These are phyloP conservation scores for Ceratorhiza oryzae-sativae DNA, from an alignment of 1,284 basidiomycete species.

Conservation along the genomic window DNA sequence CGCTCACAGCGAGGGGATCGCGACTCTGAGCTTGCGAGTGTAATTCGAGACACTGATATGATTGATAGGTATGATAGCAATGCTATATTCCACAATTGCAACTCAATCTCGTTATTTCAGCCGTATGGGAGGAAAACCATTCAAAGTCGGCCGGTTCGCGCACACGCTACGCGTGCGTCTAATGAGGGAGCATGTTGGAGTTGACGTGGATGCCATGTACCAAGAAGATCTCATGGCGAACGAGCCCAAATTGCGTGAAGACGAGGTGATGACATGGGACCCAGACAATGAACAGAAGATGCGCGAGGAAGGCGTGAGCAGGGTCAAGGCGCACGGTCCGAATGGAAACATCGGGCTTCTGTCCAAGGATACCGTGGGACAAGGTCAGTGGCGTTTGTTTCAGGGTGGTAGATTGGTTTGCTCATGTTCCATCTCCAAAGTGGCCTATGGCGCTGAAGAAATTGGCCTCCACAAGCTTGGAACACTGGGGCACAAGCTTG, in stretches of 20 bases:
- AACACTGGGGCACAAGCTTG: slow-evolving; percentile 16
- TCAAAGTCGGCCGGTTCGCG: slow-evolving; percentile 95
- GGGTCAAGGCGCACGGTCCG: slow-evolving; percentile 48
- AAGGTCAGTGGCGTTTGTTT: slow-evolving; percentile 55
- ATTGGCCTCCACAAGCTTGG: slow-evolving; percentile 44
- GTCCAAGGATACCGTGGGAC: slow-evolving; percentile 53
- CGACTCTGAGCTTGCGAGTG: slow-evolving; percentile 92
- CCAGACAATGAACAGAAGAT: slow-evolving; percentile 74
- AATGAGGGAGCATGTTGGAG: slow-evolving; percentile 96
- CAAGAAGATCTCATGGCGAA: slow-evolving; percentile 73
- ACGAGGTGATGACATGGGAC: slow-evolving; percentile 76
- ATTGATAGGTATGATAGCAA: slow-evolving; percentile 73
- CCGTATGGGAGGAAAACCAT: slow-evolving; percentile 90
- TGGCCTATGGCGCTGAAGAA: slow-evolving; percentile 40
- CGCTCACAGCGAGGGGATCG: slow-evolving; percentile 94
- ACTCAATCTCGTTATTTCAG: slow-evolving; percentile 3
- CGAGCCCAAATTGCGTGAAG: slow-evolving; percentile 61
- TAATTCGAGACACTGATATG: slow-evolving; percentile 97
- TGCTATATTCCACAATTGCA: neutral
- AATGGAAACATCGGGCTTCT: slow-evolving; percentile 27
- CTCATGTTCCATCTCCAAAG: neutral
- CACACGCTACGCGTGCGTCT: slow-evolving; percentile 92
- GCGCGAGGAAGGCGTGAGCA: slow-evolving; percentile 52
- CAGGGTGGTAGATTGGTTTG: neutral
- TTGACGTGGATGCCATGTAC: slow-evolving; percentile 91